Conservation (phyloP, 768 basidiomycete species). For the Leccinum incarnatum region DNA sequence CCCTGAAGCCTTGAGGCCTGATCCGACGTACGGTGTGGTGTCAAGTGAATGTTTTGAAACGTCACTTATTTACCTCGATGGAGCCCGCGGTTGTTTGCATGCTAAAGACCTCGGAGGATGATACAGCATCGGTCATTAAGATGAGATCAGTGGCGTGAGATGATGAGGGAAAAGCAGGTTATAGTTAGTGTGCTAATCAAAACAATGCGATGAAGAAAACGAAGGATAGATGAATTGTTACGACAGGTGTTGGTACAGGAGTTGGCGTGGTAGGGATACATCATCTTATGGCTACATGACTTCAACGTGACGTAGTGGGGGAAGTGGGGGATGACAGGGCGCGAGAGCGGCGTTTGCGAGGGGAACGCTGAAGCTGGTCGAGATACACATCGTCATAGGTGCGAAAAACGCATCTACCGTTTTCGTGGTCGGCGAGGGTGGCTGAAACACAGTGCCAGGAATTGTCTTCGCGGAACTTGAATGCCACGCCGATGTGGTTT, state of each 20-base stretch:
- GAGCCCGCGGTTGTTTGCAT: slow-evolving; percentile 2
- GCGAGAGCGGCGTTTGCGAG: slow-evolving; percentile 35
- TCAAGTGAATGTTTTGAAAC: background rate
- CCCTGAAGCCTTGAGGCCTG: slow-evolving; percentile 3
- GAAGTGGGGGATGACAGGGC: slow-evolving; percentile 18
- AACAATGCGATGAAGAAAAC: slow-evolving; percentile 7
- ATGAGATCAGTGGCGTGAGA: slow-evolving; percentile 6
- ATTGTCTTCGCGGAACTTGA: slow-evolving; percentile 49
- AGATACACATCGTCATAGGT: slow-evolving; percentile 63
- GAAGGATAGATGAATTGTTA: slow-evolving; percentile 2
- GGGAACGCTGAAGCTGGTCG: slow-evolving; percentile 41
- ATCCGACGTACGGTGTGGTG: background rate
- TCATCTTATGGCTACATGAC: slow-evolving; percentile 4
- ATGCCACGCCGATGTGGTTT: slow-evolving; percentile 42
- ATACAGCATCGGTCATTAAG: slow-evolving; percentile 9
- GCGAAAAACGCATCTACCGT: slow-evolving; percentile 47
- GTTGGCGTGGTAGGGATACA: slow-evolving; percentile 14
- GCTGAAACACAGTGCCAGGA: slow-evolving; percentile 70
- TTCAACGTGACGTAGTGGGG: slow-evolving; percentile 17
- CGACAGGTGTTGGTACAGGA: slow-evolving; percentile 15
- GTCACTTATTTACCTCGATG: background rate
- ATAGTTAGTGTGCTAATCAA: slow-evolving; percentile 14
- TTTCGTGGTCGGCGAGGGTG: slow-evolving; percentile 51
- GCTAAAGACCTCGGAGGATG: slow-evolving; percentile 3
- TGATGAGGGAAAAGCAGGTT: background rate